These are phyloP conservation scores for Naumovozyma baii DNA, from an alignment of 805 yeast species.

Conservation along the genomic window DNA sequence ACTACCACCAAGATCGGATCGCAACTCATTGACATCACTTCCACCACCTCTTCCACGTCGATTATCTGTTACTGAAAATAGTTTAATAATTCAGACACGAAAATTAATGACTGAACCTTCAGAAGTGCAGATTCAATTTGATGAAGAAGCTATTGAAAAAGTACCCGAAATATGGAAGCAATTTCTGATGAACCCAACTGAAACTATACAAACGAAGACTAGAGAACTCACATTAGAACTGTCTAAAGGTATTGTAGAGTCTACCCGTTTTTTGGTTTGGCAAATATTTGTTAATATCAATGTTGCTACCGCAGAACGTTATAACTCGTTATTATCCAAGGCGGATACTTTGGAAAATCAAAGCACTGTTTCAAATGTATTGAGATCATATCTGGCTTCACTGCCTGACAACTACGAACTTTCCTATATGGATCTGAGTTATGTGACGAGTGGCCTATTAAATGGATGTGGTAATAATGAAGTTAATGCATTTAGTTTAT, in stretches of 20 bases:
- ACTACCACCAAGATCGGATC: constrained; percentile 33
- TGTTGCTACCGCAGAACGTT: neutral
- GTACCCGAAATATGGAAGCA: neutral
- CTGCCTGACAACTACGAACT: neutral
- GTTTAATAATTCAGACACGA: neutral
- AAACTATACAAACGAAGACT: neutral
- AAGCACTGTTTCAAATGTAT: constrained; percentile 39
- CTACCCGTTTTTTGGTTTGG: constrained; percentile 6
- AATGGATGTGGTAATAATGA: constrained; percentile 51
- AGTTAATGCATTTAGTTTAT: constrained; percentile 69
- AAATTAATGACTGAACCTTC: neutral
- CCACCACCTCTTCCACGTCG: neutral
- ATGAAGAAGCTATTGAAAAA: neutral
- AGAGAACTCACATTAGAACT: constrained; percentile 3
- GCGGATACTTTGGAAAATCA: neutral
- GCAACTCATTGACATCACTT: neutral
- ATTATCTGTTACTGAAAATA: neutral
- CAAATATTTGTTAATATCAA: constrained; percentile 3
- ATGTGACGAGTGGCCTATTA: neutral
- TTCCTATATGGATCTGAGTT: neutral
- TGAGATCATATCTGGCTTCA: constrained; percentile 19
- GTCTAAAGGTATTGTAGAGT: constrained; percentile 2
- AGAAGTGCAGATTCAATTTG: neutral
- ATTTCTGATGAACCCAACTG: neutral
- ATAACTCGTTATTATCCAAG: constrained; percentile 2